These are phyloP conservation scores for Dittrichia graveolens DNA, from an alignment of 129 eudicot genomes.

Conservation along the genomic window DNA sequence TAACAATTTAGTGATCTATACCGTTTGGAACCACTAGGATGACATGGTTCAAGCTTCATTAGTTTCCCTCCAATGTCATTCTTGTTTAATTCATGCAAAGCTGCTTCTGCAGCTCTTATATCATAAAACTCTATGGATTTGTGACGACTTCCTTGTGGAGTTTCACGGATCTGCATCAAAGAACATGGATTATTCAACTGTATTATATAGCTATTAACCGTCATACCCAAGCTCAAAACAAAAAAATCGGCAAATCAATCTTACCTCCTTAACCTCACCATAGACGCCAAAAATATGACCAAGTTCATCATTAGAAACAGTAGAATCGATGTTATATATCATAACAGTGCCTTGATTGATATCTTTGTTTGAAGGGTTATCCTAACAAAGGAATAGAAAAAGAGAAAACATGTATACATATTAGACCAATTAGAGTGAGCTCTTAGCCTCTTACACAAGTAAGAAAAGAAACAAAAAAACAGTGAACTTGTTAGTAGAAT, in stretches of 20 bases:
- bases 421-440: conserved; percentile 8
- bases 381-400: conserved; percentile 43
- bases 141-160: conserved; percentile 58
- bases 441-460: not conserved
- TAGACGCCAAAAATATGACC: conserved; percentile 67
- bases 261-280: conserved; percentile 96
- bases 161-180: conserved; percentile 68
- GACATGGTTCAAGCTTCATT: conserved; percentile 63
- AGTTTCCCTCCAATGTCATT: conserved; percentile 70
- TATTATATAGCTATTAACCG: not conserved
- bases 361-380: conserved; percentile 69
- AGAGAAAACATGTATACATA: not conserved
- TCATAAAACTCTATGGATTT: conserved; percentile 82
- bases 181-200: conserved; percentile 16
- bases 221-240: conserved; percentile 10
- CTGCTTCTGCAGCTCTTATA: conserved; percentile 84
- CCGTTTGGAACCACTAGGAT: conserved; percentile 60
- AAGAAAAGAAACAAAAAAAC: not conserved
- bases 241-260: conserved; percentile 17
- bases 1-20: too few species aligned
- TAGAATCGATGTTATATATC: conserved; percentile 69
- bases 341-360: conserved; percentile 70
- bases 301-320: conserved; percentile 75
- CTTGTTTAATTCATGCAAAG: conserved; percentile 70
- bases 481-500: not conserved